A percentile compares a stretch with the other conserved stretches of the same genome.
Evolutionary conservation across 345 rosid genomes (phyloP).

Genomic region (Cardiospermum halicacabum): DNA sequence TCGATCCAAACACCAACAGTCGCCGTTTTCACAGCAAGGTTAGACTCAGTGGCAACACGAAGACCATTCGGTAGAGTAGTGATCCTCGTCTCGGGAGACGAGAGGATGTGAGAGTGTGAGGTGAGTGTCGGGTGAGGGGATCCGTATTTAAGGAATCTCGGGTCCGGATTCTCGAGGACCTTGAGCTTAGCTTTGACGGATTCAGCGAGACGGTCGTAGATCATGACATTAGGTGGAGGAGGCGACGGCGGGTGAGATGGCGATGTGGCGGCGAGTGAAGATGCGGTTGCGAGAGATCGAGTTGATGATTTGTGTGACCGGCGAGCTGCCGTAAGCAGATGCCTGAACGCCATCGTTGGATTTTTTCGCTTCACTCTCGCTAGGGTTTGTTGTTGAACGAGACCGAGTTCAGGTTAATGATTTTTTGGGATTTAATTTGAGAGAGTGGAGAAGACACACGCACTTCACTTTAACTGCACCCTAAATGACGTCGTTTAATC

Average conservation of each 20-base stretch:
- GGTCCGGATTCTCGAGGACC: constrained; percentile 74
- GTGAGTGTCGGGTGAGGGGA: constrained; percentile 67
- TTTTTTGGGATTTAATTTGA: background rate
- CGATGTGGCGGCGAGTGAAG: constrained; percentile 32
- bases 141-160: constrained; percentile 86
- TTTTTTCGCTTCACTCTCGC: background rate
- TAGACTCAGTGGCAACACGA: constrained; percentile 89
- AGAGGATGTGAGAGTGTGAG: constrained; percentile 72
- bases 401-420: background rate
- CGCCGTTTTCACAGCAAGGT: constrained; percentile 64
- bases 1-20: constrained; percentile 99
- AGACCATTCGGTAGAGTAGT: constrained; percentile 90
- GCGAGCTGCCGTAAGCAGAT: constrained; percentile 49
- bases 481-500: too few relatives aligned
- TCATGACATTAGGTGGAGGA: constrained; percentile 60
- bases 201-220: constrained; percentile 74
- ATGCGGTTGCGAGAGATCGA: constrained; percentile 41
- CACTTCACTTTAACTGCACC: too few relatives aligned
- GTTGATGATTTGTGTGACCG: constrained; percentile 42
- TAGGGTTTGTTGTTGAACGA: constrained; percentile 1
- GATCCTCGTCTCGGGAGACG: constrained; percentile 82
- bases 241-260: constrained; percentile 36
- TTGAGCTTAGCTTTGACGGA: constrained; percentile 53
- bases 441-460: background rate
- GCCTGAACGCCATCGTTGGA: constrained; percentile 37